Percentiles rank a stretch among this genome's conserved stretches.
Conservation (phyloP, 352 stramenopile genomes). For the Globisporangium cylindrosporum region DNA sequence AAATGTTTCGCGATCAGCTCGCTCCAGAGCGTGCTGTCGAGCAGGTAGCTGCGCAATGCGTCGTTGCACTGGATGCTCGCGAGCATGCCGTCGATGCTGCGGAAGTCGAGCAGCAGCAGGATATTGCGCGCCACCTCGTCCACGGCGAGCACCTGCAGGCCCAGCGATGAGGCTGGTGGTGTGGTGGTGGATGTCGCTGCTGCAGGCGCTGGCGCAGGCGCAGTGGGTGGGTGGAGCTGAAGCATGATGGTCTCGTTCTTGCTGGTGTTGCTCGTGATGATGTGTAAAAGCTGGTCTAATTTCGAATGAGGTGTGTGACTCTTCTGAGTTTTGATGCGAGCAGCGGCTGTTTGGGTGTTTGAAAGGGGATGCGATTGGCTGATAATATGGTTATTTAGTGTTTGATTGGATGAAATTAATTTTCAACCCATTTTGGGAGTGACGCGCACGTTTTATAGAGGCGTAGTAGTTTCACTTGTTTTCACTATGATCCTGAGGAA, state of each 20-base stretch:
- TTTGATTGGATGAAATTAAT: too few relatives aligned
- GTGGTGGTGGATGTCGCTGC: not conserved
- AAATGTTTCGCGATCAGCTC: too few relatives aligned
- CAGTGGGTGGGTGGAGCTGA: not conserved
- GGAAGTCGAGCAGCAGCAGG: conserved; percentile 23
- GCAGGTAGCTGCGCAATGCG: conserved; percentile 22
- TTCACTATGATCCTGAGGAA: too few relatives aligned
- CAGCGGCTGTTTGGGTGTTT: too few relatives aligned
- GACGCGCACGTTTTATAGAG: too few relatives aligned
- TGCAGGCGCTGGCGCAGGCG: too few relatives aligned
- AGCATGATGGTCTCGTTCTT: not conserved
- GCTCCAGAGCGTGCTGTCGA: conserved; percentile 17
- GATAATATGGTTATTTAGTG: too few relatives aligned
- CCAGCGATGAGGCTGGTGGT: not conserved
- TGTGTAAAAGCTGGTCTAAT: not conserved
- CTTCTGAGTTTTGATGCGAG: not conserved
- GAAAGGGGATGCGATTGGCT: too few relatives aligned
- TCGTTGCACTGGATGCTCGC: conserved; percentile 11
- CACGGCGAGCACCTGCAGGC: conserved; percentile 20
- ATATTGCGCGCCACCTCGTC: conserved; percentile 26
- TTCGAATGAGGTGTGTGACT: not conserved
- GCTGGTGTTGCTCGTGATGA: not conserved
- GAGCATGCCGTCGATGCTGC: conserved; percentile 21
- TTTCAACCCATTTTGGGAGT: too few relatives aligned
- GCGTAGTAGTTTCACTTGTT: too few relatives aligned